Percentiles rank a stretch among this genome's conserved stretches.
Conservation (phyloP, 2,329 filamentous ascomycete genomes). For the Ophiostoma quercus region DNA sequence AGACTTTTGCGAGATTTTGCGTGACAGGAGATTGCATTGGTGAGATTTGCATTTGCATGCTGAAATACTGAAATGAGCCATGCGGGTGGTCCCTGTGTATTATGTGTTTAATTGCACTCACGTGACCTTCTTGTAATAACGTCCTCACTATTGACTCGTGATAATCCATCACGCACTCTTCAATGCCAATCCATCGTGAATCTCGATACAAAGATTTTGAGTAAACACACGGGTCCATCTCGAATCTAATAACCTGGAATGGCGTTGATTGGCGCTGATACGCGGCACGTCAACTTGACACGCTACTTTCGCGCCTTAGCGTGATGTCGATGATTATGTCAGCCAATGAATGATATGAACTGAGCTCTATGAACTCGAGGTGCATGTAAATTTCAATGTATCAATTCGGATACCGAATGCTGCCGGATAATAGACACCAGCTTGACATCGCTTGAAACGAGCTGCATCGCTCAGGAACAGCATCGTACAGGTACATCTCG, state of each 20-base stretch:
- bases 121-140: too few relatives aligned
- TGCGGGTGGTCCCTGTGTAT: neutral
- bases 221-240: neutral
- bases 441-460: too few relatives aligned
- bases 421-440: too few relatives aligned
- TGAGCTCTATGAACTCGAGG: too few relatives aligned
- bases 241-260: neutral
- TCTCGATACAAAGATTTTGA: too few relatives aligned
- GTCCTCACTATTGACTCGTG: too few relatives aligned
- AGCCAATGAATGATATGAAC: neutral
- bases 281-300: neutral
- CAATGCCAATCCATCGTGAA: too few relatives aligned
- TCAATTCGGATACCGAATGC: too few relatives aligned
- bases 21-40: neutral
- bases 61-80: neutral
- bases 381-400: too few relatives aligned
- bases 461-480: too few relatives aligned
- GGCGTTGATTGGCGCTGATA: neutral
- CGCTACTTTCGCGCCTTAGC: neutral
- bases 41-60: constrained; percentile 3
- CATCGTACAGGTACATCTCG: neutral
- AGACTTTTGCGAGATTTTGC: neutral
- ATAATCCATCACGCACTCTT: too few relatives aligned
- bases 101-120: too few relatives aligned
- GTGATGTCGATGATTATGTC: neutral